These are phyloP conservation scores for Pyrrhoderma noxium DNA, from an alignment of 1,284 basidiomycete genomes.

Conservation along the genomic window DNA sequence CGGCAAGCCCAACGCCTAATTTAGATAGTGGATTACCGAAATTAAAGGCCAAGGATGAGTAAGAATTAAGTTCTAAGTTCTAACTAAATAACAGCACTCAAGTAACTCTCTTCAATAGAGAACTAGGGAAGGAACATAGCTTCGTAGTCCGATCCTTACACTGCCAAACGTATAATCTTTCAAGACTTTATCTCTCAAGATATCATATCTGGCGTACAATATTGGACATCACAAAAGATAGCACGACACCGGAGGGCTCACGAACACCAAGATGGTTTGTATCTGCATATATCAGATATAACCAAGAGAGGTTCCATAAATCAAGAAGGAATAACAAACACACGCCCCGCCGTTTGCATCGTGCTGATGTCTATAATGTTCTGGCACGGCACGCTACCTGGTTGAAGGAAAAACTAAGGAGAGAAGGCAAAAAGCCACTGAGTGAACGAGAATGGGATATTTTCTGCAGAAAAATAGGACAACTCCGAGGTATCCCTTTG, in stretches of 20 bases:
- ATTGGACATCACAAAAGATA: background rate
- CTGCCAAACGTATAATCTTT: slow-evolving; percentile 3
- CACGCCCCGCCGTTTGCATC: slow-evolving; percentile 8
- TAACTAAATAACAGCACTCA: too few relatives aligned
- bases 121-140: background rate
- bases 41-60: too few relatives aligned
- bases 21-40: background rate
- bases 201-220: slow-evolving; percentile 1
- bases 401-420: slow-evolving; percentile 2
- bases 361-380: slow-evolving; percentile 9
- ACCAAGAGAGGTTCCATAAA: too few relatives aligned
- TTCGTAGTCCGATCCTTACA: slow-evolving; percentile 6
- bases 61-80: too few relatives aligned
- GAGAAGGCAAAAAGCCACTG: background rate
- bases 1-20: background rate
- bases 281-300: slow-evolving; percentile 3
- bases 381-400: slow-evolving; percentile 6
- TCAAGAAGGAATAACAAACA: background rate
- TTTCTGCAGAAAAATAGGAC: background rate
- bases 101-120: slow-evolving; percentile 1
- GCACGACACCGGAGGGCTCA: background rate
- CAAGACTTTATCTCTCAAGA: slow-evolving; percentile 12
- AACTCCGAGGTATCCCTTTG: background rate
- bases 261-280: slow-evolving; percentile 15
- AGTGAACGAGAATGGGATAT: background rate